These are phyloP conservation scores for Hemileccinum impolitum DNA, from an alignment of 768 basidiomycete genomes.

Conservation along the genomic window DNA sequence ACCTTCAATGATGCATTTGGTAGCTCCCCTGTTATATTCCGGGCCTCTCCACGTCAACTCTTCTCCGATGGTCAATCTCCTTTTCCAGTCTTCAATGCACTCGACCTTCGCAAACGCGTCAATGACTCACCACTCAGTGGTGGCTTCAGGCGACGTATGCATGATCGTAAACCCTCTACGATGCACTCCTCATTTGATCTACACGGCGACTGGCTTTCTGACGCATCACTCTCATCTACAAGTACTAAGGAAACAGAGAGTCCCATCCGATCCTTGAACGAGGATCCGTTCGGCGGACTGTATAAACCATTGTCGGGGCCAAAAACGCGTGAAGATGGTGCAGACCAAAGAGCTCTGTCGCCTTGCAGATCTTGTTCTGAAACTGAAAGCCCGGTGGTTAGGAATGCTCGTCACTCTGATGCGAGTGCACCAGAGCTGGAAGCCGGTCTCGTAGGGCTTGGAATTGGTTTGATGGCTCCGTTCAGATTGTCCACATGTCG, in stretches of 20 bases:
- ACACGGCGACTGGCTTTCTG: conserved; percentile 29
- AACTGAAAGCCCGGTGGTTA: conserved; percentile 51
- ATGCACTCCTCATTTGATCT: conserved; percentile 27
- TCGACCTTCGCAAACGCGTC: conserved; percentile 33
- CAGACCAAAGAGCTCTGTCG: conserved; percentile 14
- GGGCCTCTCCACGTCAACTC: conserved; percentile 39
- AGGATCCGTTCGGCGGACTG: conserved; percentile 48
- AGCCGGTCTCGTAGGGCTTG: conserved; percentile 36
- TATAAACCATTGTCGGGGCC: conserved; percentile 34
- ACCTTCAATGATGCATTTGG: conserved; percentile 29
- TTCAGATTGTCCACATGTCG: conserved; percentile 46
- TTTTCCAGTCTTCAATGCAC: conserved; percentile 27
- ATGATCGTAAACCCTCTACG: conserved; percentile 26
- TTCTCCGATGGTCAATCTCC: conserved; percentile 36
- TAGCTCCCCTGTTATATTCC: conserved; percentile 39
- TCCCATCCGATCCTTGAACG: conserved; percentile 28
- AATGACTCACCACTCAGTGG: conserved; percentile 49
- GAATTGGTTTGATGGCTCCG: conserved; percentile 48
- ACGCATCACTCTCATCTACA: conserved; percentile 28
- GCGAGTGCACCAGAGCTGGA: conserved; percentile 28
- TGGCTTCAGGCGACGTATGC: conserved; percentile 27
- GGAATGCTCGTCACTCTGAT: conserved; percentile 25
- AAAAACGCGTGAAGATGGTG: conserved; percentile 5
- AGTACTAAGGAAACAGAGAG: conserved; percentile 19
- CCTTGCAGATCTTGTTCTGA: conserved; percentile 26